These are phyloP conservation scores for Dictyostelium brefeldianum DNA, from an alignment of 78 protist species.

Conservation along the genomic window DNA sequence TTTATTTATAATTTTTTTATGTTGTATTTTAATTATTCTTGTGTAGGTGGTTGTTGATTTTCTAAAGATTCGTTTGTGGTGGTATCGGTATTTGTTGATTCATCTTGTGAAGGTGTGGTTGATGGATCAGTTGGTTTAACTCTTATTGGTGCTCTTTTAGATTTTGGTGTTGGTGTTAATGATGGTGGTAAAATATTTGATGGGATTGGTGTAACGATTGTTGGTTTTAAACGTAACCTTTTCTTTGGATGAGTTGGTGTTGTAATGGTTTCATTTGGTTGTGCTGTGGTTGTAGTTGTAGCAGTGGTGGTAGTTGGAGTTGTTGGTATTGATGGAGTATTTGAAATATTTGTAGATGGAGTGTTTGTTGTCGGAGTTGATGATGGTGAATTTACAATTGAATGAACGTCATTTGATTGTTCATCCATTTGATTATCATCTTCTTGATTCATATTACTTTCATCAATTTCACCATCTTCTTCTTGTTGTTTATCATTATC, in stretches of 20 bases:
- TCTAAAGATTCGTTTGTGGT: too few relatives aligned
- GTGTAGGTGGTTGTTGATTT: too few relatives aligned
- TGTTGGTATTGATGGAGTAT: not conserved
- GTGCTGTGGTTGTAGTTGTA: not conserved
- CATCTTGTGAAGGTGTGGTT: not conserved
- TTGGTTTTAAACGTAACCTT: slow-evolving; percentile 25
- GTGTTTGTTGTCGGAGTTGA: not conserved
- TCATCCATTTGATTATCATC: not conserved
- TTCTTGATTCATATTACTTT: not conserved
- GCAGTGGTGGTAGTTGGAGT: not conserved
- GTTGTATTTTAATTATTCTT: too few relatives aligned
- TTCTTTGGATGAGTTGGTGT: slow-evolving; percentile 42
- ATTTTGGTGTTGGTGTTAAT: not conserved
- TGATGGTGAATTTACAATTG: slow-evolving; percentile 7
- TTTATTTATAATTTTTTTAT: too few relatives aligned
- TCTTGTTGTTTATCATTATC: slow-evolving; percentile 9
- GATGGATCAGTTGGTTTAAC: not conserved
- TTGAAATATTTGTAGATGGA: not conserved
- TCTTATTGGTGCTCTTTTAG: slow-evolving; percentile 8
- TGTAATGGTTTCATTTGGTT: not conserved
- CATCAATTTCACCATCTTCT: slow-evolving; percentile 37
- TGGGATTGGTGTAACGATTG: not conserved
- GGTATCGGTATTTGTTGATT: not conserved
- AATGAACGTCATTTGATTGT: not conserved
- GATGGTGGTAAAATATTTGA: slow-evolving; percentile 4